These are phyloP conservation scores for Trichoderma citrinoviride DNA, from an alignment of 2,329 filamentous ascomycete genomes.

Conservation along the genomic window DNA sequence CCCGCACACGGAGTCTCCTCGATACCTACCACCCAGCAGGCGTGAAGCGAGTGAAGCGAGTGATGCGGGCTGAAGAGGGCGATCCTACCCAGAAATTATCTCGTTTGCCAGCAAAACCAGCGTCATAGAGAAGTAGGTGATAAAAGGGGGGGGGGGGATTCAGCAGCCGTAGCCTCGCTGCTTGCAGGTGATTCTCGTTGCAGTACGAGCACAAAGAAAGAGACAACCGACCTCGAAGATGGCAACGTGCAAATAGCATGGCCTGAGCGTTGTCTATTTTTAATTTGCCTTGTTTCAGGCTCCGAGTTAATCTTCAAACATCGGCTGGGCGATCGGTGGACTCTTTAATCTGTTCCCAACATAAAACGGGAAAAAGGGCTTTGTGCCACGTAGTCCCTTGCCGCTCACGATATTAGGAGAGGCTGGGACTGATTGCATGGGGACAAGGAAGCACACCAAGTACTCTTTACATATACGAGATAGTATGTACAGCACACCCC, in stretches of 20 bases:
- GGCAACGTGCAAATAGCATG: conserved; percentile 4
- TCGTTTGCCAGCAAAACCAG: not conserved
- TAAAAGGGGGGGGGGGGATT: not conserved
- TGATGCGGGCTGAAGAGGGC: not conserved
- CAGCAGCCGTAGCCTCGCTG: not conserved
- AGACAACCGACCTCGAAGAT: not conserved
- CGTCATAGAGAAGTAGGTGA: not conserved
- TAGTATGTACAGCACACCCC: not conserved
- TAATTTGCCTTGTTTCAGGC: conserved; percentile 14
- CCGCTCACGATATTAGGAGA: conserved; percentile 9
- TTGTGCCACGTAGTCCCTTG: conserved; percentile 18
- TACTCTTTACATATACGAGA: no score
- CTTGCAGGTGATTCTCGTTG: not conserved
- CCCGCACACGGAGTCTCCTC: not conserved
- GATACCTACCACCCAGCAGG: not conserved
- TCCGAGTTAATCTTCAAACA: conserved; percentile 15
- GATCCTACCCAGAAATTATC: not conserved
- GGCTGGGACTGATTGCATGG: conserved; percentile 18
- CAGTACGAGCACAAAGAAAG: not conserved
- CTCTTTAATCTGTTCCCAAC: conserved; percentile 11
- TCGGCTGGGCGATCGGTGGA: conserved; percentile 15
- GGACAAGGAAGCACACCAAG: no score
- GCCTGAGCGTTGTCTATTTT: conserved; percentile 18
- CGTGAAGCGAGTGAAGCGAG: not conserved
- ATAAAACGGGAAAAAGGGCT: conserved; percentile 1